Base-by-base conservation (phyloP, 2,329 filamentous ascomycete species). In the Lasiodiplodia citricola region DNA sequence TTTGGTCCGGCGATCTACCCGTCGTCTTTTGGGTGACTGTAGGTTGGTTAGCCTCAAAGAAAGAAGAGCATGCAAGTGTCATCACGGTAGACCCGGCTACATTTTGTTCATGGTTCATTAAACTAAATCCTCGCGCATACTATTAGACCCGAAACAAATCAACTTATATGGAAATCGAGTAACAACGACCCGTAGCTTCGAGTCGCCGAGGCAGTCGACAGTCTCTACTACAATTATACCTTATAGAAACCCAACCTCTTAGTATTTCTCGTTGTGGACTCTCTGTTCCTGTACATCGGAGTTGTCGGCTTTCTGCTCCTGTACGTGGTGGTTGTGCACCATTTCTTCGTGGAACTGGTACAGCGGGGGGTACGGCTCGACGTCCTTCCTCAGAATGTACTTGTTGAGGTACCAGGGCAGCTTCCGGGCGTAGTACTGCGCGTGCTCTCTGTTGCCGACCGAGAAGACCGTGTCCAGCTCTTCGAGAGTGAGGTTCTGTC, bases 381-480 rank as follows among this genome's bases (percentile, higher is more conserved):
- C 77, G 70, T 79, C 78, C 35, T 75, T 74, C 62, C 77, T 76
- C 21, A 83, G 74, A 21, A 84, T 69, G 58, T 81, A 82, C 11
- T 78, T 79, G 71, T 82, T 80, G 73, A 85, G 76, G 75, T 80
- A 86, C 78, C 80, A 86, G 2, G 83, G 82, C 51, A 83, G 70
- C 68, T 77, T 79, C 62, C 71, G 73, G 44, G 74, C 68, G 69
- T 82, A 79, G 67, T 81, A 83, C n/a, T 73, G 74, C 70, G 80
- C 79, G 69, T 82, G 81, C 4, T 74, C 78, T n/a, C 76, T 72
- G 0, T 80, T 81, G 1, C 82, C 80, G 0, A 84, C 80, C n/a
- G 79, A 83, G 70, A 87, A 86, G 68, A 86, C 80, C 71, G 85
- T 85, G 69, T 85, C 83, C 18, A 85, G 76, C 69, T 84, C 83